Evolutionary conservation across 2,329 filamentous ascomycete genomes (phyloP).

Genomic region (Beauveria medogensis): DNA sequence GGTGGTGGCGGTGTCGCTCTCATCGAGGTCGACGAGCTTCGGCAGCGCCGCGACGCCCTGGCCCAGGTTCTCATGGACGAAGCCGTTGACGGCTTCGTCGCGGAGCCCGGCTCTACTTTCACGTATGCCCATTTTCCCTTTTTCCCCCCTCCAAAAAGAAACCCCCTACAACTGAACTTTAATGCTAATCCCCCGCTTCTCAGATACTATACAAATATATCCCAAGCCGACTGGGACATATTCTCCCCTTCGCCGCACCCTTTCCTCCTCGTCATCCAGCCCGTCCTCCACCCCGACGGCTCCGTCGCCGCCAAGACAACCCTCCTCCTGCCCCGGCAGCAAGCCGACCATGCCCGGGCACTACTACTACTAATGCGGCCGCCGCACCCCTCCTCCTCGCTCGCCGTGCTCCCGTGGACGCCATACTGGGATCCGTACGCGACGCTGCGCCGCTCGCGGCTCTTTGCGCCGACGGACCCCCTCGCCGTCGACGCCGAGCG

Average conservation of each 20-base stretch:
- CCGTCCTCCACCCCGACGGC: conserved; percentile 29
- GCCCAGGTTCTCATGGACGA: conserved; percentile 45
- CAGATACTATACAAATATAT: conserved; percentile 52
- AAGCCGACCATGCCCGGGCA: conserved; percentile 50
- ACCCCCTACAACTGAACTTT: background rate
- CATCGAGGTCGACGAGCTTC: conserved; percentile 42
- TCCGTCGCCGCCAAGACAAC: conserved; percentile 43
- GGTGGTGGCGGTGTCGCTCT: conserved; percentile 27
- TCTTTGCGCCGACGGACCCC: conserved; percentile 22
- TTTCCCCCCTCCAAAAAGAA: conserved; percentile 25
- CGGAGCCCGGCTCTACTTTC: conserved; percentile 58
- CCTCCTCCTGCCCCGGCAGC: conserved; percentile 52
- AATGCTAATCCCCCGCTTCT: background rate
- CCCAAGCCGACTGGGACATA: conserved; percentile 53
- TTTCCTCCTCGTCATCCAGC: conserved; percentile 53
- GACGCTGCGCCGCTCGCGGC: conserved; percentile 38
- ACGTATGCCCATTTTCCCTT: conserved; percentile 28
- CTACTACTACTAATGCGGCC: conserved; percentile 33
- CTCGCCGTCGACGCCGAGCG: conserved; percentile 3
- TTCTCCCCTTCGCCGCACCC: conserved; percentile 59
- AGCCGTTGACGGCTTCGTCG: conserved; percentile 47
- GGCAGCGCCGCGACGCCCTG: conserved; percentile 46
- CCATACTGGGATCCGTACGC: conserved; percentile 58
- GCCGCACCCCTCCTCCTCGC: conserved; percentile 33
- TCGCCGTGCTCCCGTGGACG: conserved; percentile 41